Conservation (phyloP, 2,329 filamentous ascomycete species). For the Tolypocladium tropicale region DNA sequence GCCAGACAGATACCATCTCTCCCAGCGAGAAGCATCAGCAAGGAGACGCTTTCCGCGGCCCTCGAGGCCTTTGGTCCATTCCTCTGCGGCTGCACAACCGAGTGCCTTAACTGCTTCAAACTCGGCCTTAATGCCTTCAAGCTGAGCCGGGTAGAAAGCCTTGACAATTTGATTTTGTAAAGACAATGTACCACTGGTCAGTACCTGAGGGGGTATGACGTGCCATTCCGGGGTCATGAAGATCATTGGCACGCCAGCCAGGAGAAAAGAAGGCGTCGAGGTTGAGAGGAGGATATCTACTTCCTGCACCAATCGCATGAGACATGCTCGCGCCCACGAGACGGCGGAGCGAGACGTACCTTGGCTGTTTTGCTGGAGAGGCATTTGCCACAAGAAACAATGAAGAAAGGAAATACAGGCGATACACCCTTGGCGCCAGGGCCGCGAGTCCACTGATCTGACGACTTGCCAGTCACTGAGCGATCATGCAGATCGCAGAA, state of each 20-base stretch:
- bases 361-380: slow-evolving; percentile 50
- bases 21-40: slow-evolving; percentile 58
- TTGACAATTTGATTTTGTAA: slow-evolving; percentile 47
- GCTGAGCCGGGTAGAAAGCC: slow-evolving; percentile 52
- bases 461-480: slow-evolving; percentile 12
- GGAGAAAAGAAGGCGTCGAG: slow-evolving; percentile 47
- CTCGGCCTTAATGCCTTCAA: slow-evolving; percentile 51
- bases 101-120: slow-evolving; percentile 54
- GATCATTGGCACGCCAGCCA: slow-evolving; percentile 59
- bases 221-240: slow-evolving; percentile 53
- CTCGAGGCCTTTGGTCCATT: slow-evolving; percentile 71
- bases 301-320: slow-evolving; percentile 42
- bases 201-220: slow-evolving; percentile 43
- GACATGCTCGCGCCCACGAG: slow-evolving; percentile 8
- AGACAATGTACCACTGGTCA: slow-evolving; percentile 41
- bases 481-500: slow-evolving; percentile 44
- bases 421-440: slow-evolving; percentile 51
- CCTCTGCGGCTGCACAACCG: slow-evolving; percentile 58
- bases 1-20: slow-evolving; percentile 54
- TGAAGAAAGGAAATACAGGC: slow-evolving; percentile 61
- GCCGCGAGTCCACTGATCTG: slow-evolving; percentile 45
- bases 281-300: slow-evolving; percentile 56
- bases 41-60: slow-evolving; percentile 49
- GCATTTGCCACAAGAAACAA: slow-evolving; percentile 57
- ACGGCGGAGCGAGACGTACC: slow-evolving; percentile 39